Percentiles rank a stretch among this genome's conserved stretches.
phyloP scores from a whole-genome alignment of 1,139 yeast species.

The Scheffersomyces cryptocercus region DNA sequence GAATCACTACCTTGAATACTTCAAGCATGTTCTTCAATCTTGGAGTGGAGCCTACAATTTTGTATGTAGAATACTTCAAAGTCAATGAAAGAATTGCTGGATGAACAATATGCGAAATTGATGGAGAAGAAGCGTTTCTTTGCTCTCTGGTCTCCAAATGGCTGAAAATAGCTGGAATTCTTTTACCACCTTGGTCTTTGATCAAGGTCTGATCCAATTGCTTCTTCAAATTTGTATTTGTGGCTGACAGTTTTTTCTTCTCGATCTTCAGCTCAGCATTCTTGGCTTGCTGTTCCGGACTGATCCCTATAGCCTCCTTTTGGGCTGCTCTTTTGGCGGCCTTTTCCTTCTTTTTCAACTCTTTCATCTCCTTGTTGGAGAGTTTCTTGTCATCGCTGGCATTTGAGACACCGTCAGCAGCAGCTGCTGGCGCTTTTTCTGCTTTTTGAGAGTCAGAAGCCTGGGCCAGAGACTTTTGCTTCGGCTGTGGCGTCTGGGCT shows the following conservation, averaged over 20 bases:
- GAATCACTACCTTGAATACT: slow-evolving; percentile 79
- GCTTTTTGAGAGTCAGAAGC: no score
- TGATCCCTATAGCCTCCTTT: slow-evolving; percentile 54
- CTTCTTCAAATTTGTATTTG: slow-evolving; percentile 54
- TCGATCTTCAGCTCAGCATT: slow-evolving; percentile 44
- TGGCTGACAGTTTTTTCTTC: slow-evolving; percentile 36
- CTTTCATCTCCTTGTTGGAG: slow-evolving; percentile 83
- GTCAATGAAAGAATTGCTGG: slow-evolving; percentile 82
- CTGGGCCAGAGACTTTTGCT: no score
- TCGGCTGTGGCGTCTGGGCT: no score
- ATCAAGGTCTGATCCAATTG: slow-evolving; percentile 56
- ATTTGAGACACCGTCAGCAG: slow-evolving; percentile 3
- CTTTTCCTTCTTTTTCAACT: slow-evolving; percentile 82
- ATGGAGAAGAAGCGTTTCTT: slow-evolving; percentile 65
- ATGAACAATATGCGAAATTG: slow-evolving; percentile 73
- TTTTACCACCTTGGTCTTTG: slow-evolving; percentile 37
- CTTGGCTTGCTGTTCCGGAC: slow-evolving; percentile 44
- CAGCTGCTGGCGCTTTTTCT: slow-evolving; percentile 1
- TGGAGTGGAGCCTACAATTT: slow-evolving; percentile 85
- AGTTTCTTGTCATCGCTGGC: slow-evolving; percentile 31
- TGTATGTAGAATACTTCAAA: slow-evolving; percentile 78
- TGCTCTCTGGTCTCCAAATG: slow-evolving; percentile 86
- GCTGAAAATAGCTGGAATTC: slow-evolving; percentile 69
- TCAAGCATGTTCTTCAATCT: slow-evolving; percentile 84
- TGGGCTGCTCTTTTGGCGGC: slow-evolving; percentile 82